Evolutionary conservation across 805 yeast species (phyloP).

Genomic region (Jamesozyma hellenica): DNA sequence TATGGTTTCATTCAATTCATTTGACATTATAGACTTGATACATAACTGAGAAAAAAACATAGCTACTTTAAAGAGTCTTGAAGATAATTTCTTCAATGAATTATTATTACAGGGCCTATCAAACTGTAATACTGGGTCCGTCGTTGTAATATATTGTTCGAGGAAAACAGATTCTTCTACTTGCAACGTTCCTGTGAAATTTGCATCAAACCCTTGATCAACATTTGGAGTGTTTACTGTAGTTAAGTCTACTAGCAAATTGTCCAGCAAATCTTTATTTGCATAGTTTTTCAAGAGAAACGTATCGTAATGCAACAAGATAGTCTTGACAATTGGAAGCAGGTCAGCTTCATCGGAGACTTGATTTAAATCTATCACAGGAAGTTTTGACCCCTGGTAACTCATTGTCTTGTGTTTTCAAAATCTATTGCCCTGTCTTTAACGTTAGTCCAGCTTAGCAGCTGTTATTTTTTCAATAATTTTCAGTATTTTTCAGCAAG

Average conservation of each 20-base stretch:
- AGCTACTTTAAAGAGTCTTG: constrained; percentile 17
- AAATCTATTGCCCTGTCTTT: neutral
- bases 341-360: constrained; percentile 20
- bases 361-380: constrained; percentile 20
- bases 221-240: constrained; percentile 1
- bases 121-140: constrained; percentile 13
- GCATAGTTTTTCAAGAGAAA: constrained; percentile 27
- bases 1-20: neutral
- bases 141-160: constrained; percentile 21
- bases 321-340: constrained; percentile 15
- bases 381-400: constrained; percentile 3
- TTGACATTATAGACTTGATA: constrained; percentile 8
- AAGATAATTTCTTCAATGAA: constrained; percentile 10
- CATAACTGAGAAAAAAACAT: constrained; percentile 17
- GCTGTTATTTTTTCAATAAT: no score
- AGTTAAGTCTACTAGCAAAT: constrained; percentile 6
- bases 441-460: no score
- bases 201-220: constrained; percentile 19
- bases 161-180: constrained; percentile 10
- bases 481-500: no score
- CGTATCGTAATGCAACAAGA: constrained; percentile 17
- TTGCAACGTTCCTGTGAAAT: constrained; percentile 20
- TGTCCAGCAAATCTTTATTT: constrained; percentile 13
- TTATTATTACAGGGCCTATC: constrained; percentile 10
- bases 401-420: neutral